Conservation (phyloP, 2,329 filamentous ascomycete species). For the Fonsecaea monophora region DNA sequence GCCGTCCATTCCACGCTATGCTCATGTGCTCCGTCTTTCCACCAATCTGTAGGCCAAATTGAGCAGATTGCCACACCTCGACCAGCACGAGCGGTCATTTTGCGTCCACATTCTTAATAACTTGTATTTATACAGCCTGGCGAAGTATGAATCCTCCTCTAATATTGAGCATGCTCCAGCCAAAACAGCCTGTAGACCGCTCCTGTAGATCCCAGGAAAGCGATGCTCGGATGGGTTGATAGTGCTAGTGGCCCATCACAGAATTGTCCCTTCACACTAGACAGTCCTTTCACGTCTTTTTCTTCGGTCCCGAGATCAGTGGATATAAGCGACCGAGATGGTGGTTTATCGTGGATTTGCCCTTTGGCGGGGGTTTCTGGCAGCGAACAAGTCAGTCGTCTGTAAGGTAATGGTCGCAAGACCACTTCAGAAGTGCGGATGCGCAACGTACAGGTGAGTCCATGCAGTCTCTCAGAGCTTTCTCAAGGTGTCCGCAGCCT, state of each 20-base stretch:
- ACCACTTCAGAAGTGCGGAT: not conserved
- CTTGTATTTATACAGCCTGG: not conserved
- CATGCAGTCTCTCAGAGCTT: slow-evolving; percentile 73
- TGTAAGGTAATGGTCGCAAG: slow-evolving; percentile 20
- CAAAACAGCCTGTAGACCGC: not conserved
- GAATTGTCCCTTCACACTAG: not conserved
- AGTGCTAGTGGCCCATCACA: not conserved
- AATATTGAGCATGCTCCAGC: not conserved
- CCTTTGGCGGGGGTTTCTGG: slow-evolving; percentile 60
- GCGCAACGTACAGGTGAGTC: slow-evolving; percentile 72
- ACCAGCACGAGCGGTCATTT: not conserved
- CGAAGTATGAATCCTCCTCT: not conserved
- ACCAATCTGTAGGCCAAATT: not conserved
- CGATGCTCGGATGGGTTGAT: not conserved
- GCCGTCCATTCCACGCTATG: not conserved
- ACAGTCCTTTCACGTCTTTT: slow-evolving; percentile 59
- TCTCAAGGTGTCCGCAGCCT: slow-evolving; percentile 66
- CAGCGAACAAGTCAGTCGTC: slow-evolving; percentile 10
- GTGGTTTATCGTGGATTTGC: slow-evolving; percentile 84
- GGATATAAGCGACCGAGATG: slow-evolving; percentile 80
- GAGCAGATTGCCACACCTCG: not conserved
- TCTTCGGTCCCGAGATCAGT: slow-evolving; percentile 73
- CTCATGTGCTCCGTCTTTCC: not conserved
- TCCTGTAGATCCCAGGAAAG: not conserved
- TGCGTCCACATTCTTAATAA: not conserved